These are phyloP conservation scores for Ogataea saltuana DNA, from an alignment of 805 yeast species.

Conservation along the genomic window DNA sequence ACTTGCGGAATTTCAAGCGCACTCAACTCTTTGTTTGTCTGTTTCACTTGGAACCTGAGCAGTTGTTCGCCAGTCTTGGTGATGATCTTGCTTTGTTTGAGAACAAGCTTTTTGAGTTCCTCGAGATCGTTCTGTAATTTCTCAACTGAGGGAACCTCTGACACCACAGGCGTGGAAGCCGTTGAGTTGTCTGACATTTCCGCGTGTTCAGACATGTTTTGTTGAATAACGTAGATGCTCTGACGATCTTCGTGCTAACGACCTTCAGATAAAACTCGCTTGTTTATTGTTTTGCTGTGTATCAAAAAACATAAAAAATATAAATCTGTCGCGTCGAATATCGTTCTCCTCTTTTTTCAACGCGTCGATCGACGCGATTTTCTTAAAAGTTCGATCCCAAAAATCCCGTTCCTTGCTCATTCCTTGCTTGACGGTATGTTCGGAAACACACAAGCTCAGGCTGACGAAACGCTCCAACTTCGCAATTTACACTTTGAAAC, in stretches of 20 bases:
- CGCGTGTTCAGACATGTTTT: not conserved
- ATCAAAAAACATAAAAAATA: not conserved
- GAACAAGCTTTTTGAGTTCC: constrained; percentile 52
- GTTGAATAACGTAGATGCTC: not conserved
- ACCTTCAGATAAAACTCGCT: not conserved
- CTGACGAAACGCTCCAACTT: too few species aligned
- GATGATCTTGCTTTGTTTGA: constrained; percentile 64
- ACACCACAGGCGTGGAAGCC: not conserved
- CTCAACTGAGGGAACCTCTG: constrained; percentile 21
- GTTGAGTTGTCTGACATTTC: not conserved
- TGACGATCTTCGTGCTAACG: too few species aligned
- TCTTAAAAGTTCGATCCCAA: not conserved
- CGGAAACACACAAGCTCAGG: too few species aligned
- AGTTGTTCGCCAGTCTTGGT: constrained; percentile 81
- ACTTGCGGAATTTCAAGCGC: constrained; percentile 26
- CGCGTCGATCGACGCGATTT: not conserved
- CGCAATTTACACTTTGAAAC: too few species aligned
- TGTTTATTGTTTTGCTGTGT: not conserved
- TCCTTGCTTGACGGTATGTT: too few species aligned
- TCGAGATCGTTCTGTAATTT: constrained; percentile 47
- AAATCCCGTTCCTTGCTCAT: too few species aligned
- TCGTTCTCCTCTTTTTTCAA: not conserved
- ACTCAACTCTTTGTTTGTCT: constrained; percentile 38
- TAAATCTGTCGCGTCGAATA: not conserved
- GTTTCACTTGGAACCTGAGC: constrained; percentile 65